Percentiles rank a stretch among this genome's conserved stretches.
These are phyloP conservation scores for Volutella citrinella DNA, from an alignment of 2,329 filamentous ascomycete species.

Conservation along the genomic window DNA sequence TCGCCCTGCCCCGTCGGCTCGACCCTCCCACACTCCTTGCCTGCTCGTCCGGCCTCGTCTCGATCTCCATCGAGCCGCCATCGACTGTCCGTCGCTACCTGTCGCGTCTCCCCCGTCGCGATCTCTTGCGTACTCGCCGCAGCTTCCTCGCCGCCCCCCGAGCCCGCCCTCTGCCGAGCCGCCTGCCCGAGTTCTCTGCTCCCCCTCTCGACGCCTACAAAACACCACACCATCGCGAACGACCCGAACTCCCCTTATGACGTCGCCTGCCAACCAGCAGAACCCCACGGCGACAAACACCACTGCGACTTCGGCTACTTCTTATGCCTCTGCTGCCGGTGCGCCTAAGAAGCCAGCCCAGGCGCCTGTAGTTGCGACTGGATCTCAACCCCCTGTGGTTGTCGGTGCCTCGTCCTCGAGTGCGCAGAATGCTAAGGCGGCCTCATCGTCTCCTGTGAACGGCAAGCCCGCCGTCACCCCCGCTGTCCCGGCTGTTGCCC, in stretches of 20 bases:
- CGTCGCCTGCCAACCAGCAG: slow-evolving; percentile 56
- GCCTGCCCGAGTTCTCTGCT: slow-evolving; percentile 20
- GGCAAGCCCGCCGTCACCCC: slow-evolving; percentile 72
- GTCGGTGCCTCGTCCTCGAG: slow-evolving; percentile 50
- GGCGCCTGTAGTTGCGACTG: slow-evolving; percentile 59
- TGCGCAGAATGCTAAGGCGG: slow-evolving; percentile 58
- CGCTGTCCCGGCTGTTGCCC: slow-evolving; percentile 64
- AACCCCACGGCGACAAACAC: slow-evolving; percentile 56
- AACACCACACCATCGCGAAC: slow-evolving; percentile 26
- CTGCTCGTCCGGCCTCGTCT: slow-evolving; percentile 22
- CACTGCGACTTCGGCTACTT: slow-evolving; percentile 56
- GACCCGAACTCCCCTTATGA: slow-evolving; percentile 47
- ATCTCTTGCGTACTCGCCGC: slow-evolving; percentile 9
- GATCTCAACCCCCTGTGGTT: slow-evolving; percentile 52
- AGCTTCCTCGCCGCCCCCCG: slow-evolving; percentile 13
- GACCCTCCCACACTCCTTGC: slow-evolving; percentile 29
- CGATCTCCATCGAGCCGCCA: slow-evolving; percentile 22
- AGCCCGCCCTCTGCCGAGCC: slow-evolving; percentile 15
- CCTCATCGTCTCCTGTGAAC: slow-evolving; percentile 78
- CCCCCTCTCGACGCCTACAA: slow-evolving; percentile 21
- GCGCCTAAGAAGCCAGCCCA: slow-evolving; percentile 60
- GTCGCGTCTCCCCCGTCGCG: slow-evolving; percentile 15
- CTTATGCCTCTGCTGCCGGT: slow-evolving; percentile 66
- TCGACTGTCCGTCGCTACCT: slow-evolving; percentile 22
- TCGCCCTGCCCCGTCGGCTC: slow-evolving; percentile 18